Evolutionary conservation across 1,284 basidiomycete genomes (phyloP).

Genomic region (Mrakiaceae sp.): DNA sequence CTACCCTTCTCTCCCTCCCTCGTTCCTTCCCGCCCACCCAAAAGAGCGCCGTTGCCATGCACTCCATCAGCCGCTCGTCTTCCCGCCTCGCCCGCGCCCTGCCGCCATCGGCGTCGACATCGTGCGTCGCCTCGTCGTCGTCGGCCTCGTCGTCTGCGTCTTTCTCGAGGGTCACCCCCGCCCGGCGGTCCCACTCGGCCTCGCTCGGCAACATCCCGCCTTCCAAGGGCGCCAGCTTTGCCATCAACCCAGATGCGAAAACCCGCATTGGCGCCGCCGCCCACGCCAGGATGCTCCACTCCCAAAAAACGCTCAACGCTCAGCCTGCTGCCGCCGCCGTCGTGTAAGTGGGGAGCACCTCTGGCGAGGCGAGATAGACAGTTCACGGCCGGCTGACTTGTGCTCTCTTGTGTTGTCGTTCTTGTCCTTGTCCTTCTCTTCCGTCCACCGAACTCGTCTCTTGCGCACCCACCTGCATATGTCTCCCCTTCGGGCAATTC

Average conservation of each 20-base stretch:
- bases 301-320: conserved; percentile 43
- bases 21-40: too few species aligned
- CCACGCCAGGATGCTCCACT: conserved; percentile 50
- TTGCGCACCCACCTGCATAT: neutral
- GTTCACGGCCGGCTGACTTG: neutral
- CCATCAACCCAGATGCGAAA: conserved; percentile 35
- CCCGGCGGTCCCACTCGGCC: conserved; percentile 10
- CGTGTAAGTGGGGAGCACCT: neutral
- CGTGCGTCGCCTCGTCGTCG: neutral
- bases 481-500: conserved; percentile 5
- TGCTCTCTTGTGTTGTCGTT: neutral
- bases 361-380: neutral
- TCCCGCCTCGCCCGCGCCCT: too few species aligned
- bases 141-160: conserved; percentile 6
- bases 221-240: conserved; percentile 21
- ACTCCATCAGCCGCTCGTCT: too few species aligned
- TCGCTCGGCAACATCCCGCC: conserved; percentile 14
- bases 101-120: too few species aligned
- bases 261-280: conserved; percentile 55
- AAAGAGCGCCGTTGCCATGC: too few species aligned
- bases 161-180: conserved; percentile 17
- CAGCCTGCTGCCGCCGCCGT: conserved; percentile 41
- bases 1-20: too few species aligned
- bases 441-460: neutral
- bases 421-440: neutral